Base-by-base conservation (phyloP, 2,329 filamentous ascomycete species). In the Penicillium sp. region DNA sequence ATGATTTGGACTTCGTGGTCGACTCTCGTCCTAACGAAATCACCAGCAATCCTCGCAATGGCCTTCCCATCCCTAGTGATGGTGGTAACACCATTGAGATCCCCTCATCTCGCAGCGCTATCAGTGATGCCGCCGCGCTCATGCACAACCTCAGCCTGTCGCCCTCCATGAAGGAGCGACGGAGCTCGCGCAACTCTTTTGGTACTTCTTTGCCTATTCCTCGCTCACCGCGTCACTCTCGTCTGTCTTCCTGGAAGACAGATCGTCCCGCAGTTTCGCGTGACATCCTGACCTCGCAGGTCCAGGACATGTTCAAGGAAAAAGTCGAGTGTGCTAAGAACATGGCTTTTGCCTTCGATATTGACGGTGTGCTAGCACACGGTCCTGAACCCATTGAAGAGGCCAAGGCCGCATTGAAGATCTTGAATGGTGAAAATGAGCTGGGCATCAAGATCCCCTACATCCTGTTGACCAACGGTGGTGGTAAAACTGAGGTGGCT, bases 381-480 rank as follows among this genome's bases (percentile, higher is more conserved):
- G 88, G 88, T 68, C 87, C 88, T 75, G 81, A 87, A 57, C 77
- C 89, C 57, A 90, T 91, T 61, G 86, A 86, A 43, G 83, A 90
- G 76, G 88, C 86, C 59, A 80, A 83, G 68, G 81, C 84, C 57
- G 85, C 84, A 14, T 83, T 90, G 39, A 84, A 88, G 72, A 89
- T 90, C 72, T 80, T 90, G 50, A 90, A 90, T 74, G 88, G 88
- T 10, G 87, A 90, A 76, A 90, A 90, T 75, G 86, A 91, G 77
- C 85, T 91, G 50, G 88, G 88, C 59, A 90, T 91, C 79, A 90
- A 88, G 82, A 91, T 91, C 81, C 88, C 59, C 80, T 74, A 90
- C 79, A 90, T 90, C 72, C 88, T 91, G 77, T 78, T 91, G 55
- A 91, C 88, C 71, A 91, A 91, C 78, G 88, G 88, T 63, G 88